Evolutionary conservation across 1,284 basidiomycete genomes (phyloP).

Genomic region (Cutaneotrichosporon arboriforme): DNA sequence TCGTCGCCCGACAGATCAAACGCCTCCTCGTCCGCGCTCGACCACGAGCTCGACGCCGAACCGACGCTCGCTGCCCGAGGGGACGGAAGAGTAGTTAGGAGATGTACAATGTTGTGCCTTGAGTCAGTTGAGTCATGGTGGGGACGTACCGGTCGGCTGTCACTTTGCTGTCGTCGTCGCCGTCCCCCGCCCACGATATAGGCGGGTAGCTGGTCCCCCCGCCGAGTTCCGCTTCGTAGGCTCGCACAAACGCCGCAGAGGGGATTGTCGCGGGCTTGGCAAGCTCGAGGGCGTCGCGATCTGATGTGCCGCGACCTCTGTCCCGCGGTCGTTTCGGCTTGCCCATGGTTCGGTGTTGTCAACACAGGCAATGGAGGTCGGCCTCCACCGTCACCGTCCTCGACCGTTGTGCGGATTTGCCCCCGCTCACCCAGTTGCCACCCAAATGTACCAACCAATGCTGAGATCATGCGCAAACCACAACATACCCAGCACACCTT

Average conservation of each 20-base stretch:
- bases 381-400: background rate
- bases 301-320: background rate
- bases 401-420: background rate
- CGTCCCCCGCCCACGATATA: slow-evolving; percentile 30
- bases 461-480: background rate
- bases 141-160: slow-evolving; percentile 34
- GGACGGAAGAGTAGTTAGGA: slow-evolving; percentile 53
- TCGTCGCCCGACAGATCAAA: slow-evolving; percentile 68
- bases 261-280: background rate
- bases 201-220: slow-evolving; percentile 6
- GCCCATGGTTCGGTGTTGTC: background rate
- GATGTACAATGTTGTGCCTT: slow-evolving; percentile 73
- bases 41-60: slow-evolving; percentile 50
- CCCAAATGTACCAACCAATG: background rate
- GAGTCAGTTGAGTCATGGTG: slow-evolving; percentile 2
- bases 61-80: slow-evolving; percentile 7
- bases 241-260: slow-evolving; percentile 18
- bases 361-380: background rate
- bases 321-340: background rate
- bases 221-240: slow-evolving; percentile 39
- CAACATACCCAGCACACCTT: background rate
- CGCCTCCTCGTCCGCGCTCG: slow-evolving; percentile 68
- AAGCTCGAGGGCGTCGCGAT: background rate
- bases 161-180: slow-evolving; percentile 16
- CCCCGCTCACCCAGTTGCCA: background rate